A percentile compares a stretch with the other conserved stretches of the same genome.
Evolutionary conservation across 129 eudicot genomes (phyloP).

Genomic region (Gnaphalium uliginosum): DNA sequence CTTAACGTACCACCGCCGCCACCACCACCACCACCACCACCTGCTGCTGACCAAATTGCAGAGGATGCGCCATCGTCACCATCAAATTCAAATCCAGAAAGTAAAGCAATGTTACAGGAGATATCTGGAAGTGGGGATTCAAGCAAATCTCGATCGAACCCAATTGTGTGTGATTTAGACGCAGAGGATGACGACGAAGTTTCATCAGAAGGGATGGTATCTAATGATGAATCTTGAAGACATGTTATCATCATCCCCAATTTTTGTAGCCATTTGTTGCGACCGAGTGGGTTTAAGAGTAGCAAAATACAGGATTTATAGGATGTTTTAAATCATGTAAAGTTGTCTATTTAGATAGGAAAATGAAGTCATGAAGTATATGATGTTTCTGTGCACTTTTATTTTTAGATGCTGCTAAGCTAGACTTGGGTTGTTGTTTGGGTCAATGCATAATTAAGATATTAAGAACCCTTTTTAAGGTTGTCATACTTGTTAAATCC

Average conservation of each 20-base stretch:
- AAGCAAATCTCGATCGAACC: constrained; percentile 43
- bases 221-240: constrained; percentile 44
- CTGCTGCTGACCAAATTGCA: constrained; percentile 21
- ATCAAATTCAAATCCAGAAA: constrained; percentile 18
- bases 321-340: constrained; percentile 19
- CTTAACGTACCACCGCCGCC: constrained; percentile 33
- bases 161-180: background rate
- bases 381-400: constrained; percentile 22
- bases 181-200: constrained; percentile 33
- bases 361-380: background rate
- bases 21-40: constrained; percentile 14
- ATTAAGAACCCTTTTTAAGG: background rate
- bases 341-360: constrained; percentile 8
- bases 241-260: background rate
- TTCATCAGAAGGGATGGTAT: constrained; percentile 64
- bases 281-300: constrained; percentile 15
- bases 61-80: constrained; percentile 30
- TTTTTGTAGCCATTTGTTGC: constrained; percentile 34
- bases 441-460: background rate
- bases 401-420: background rate
- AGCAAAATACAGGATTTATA: constrained; percentile 21
- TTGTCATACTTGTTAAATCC: background rate
- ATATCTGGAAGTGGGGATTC: constrained; percentile 36
- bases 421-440: constrained; percentile 1
- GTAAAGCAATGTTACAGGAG: constrained; percentile 21